A percentile compares a stretch with the other conserved stretches of the same genome.
phyloP scores from a whole-genome alignment of 768 basidiomycete species.

The Pluteus cervinus region DNA sequence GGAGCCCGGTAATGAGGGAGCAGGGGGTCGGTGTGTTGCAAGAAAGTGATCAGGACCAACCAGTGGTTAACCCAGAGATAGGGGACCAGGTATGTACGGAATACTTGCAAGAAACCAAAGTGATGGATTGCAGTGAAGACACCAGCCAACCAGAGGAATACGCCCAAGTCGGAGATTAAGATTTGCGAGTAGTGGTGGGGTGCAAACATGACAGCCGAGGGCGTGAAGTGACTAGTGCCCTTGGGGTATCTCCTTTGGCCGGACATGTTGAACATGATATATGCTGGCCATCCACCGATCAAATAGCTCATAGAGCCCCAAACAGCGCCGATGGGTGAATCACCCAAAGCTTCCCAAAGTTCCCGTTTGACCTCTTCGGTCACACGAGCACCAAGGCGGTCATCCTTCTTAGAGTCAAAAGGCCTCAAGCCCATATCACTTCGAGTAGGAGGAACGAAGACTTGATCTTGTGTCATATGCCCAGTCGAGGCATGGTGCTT shows the following conservation, averaged over 20 bases:
- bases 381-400: constrained; percentile 57
- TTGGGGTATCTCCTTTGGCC: constrained; percentile 79
- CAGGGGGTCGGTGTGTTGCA: constrained; percentile 95
- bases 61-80: constrained; percentile 96
- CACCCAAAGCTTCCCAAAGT: constrained; percentile 82
- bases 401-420: constrained; percentile 64
- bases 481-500: constrained; percentile 95
- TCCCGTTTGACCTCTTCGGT: constrained; percentile 63
- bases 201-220: constrained; percentile 75
- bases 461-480: constrained; percentile 93
- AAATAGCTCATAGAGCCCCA: constrained; percentile 51
- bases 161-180: constrained; percentile 76
- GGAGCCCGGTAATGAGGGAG: constrained; percentile 89
- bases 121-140: constrained; percentile 50
- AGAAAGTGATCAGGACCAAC: constrained; percentile 94
- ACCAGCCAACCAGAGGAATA: constrained; percentile 64
- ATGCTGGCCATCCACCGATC: constrained; percentile 83
- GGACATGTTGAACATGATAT: constrained; percentile 77
- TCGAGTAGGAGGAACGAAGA: constrained; percentile 91
- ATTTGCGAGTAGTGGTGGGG: constrained; percentile 74
- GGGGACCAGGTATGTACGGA: constrained; percentile 77
- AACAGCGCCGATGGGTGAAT: constrained; percentile 77
- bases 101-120: constrained; percentile 66
- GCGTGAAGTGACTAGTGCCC: constrained; percentile 83
- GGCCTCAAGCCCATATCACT: constrained; percentile 59